These are phyloP conservation scores for Penicillium sp. DNA, from an alignment of 2,329 filamentous ascomycete species.

Conservation along the genomic window DNA sequence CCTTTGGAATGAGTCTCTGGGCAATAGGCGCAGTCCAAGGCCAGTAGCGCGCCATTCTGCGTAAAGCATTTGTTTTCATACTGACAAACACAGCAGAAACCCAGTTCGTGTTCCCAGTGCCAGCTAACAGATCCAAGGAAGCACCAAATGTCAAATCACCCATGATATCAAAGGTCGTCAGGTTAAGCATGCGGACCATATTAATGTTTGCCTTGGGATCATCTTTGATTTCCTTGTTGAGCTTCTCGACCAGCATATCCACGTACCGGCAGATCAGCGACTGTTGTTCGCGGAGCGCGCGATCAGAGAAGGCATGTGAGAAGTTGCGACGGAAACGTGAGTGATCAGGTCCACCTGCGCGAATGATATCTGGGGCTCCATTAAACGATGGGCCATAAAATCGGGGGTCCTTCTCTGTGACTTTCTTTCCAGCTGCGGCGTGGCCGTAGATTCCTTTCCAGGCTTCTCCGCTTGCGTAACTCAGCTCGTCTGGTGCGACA, in stretches of 20 bases:
- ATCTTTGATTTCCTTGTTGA: not conserved
- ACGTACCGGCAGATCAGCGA: not conserved
- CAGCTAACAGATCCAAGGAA: not conserved
- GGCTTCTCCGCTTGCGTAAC: not conserved
- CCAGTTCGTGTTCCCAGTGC: not conserved
- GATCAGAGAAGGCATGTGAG: slow-evolving; percentile 1
- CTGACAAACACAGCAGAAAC: not conserved
- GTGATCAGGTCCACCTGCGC: not conserved
- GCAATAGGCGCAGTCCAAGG: not conserved
- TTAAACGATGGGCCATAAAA: slow-evolving; percentile 3
- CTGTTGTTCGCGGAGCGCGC: not conserved
- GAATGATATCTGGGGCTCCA: not conserved
- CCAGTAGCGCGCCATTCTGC: not conserved
- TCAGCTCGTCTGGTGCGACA: slow-evolving; percentile 3
- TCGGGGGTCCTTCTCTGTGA: not conserved
- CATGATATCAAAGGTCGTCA: slow-evolving; percentile 1
- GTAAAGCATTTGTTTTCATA: not conserved
- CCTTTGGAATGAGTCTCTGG: not conserved
- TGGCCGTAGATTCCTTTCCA: slow-evolving; percentile 5
- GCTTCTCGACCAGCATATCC: not conserved
- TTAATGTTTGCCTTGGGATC: not conserved
- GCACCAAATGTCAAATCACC: slow-evolving; percentile 5
- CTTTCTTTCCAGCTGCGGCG: not conserved
- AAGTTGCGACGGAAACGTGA: not conserved
- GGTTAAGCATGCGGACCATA: not conserved